These are phyloP conservation scores for Alternaria triticina DNA, from an alignment of 2,329 filamentous ascomycete species.

Conservation along the genomic window DNA sequence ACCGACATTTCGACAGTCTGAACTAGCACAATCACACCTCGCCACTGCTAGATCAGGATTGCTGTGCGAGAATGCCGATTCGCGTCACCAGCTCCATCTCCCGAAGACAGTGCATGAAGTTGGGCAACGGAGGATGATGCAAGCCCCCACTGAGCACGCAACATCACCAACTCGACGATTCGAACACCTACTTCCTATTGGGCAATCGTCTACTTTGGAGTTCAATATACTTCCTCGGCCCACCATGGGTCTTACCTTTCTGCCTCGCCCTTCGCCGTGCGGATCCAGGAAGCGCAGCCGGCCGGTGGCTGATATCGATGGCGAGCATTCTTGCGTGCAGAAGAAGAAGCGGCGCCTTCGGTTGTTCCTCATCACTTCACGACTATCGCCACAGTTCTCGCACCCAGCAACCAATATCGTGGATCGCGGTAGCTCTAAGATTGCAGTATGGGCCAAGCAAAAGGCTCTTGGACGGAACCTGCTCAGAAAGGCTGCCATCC, in stretches of 20 bases:
- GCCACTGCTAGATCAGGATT: constrained; percentile 2
- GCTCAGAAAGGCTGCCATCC: constrained; percentile 68
- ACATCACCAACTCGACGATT: constrained; percentile 14
- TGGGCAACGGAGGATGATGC: constrained; percentile 42
- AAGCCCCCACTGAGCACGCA: constrained; percentile 16
- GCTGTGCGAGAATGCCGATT: constrained; percentile 38
- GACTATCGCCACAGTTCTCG: constrained; percentile 72
- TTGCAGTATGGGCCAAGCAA: constrained; percentile 56
- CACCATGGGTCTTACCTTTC: constrained; percentile 45
- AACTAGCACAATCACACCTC: constrained; percentile 2
- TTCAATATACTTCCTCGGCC: constrained; percentile 38
- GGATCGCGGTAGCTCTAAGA: constrained; percentile 62
- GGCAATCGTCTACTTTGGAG: constrained; percentile 34
- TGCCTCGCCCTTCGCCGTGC: constrained; percentile 28
- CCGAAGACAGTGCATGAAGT: constrained; percentile 35
- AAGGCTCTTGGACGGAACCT: constrained; percentile 58
- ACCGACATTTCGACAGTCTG: not conserved
- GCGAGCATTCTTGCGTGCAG: constrained; percentile 56
- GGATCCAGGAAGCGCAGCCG: constrained; percentile 59
- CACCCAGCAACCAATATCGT: constrained; percentile 73
- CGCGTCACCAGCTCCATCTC: constrained; percentile 20
- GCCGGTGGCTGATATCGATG: constrained; percentile 64
- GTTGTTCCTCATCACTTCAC: constrained; percentile 68
- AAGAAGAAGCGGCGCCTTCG: constrained; percentile 73
- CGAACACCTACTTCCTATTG: constrained; percentile 15